A percentile compares a stretch with the other conserved stretches of the same genome.
These are phyloP conservation scores for Phylloporus arenicola DNA, from an alignment of 768 basidiomycete genomes.

Conservation along the genomic window DNA sequence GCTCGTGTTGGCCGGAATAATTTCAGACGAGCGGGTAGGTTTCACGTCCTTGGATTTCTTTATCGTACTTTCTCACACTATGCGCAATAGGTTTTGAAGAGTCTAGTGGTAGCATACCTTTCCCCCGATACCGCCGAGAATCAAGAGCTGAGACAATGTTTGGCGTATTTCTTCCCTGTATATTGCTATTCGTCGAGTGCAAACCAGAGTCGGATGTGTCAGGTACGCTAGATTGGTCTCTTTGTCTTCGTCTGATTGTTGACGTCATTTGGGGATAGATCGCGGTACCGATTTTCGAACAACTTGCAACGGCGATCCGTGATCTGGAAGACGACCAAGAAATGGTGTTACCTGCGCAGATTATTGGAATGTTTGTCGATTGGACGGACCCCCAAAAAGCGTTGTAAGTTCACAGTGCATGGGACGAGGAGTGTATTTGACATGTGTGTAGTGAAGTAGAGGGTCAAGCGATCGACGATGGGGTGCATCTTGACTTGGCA, in stretches of 20 bases:
- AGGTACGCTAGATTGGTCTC: constrained; percentile 22
- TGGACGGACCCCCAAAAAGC: constrained; percentile 85
- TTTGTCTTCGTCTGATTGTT: neutral
- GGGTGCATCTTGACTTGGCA: constrained; percentile 53
- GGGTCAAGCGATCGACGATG: constrained; percentile 35
- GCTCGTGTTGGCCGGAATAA: constrained; percentile 70
- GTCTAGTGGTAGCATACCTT: constrained; percentile 59
- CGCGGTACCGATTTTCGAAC: constrained; percentile 62
- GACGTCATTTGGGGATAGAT: constrained; percentile 40
- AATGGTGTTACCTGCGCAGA: constrained; percentile 68
- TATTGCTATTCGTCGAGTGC: constrained; percentile 75
- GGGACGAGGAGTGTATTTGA: neutral
- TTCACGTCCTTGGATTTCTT: neutral
- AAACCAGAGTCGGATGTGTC: constrained; percentile 71
- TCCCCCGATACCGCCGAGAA: constrained; percentile 78
- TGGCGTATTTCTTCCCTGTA: constrained; percentile 81
- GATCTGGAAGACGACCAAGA: constrained; percentile 68
- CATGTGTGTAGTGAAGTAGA: constrained; percentile 33
- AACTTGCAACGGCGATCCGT: constrained; percentile 50
- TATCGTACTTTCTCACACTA: neutral
- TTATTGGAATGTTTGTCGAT: constrained; percentile 75
- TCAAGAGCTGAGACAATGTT: constrained; percentile 77
- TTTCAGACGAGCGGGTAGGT: constrained; percentile 65
- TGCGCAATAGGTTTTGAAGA: constrained; percentile 38
- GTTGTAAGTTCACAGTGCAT: constrained; percentile 37